phyloP scores from a whole-genome alignment of 371 early-diverging fungal genomes.

The Syncephalastrum contaminatum region DNA sequence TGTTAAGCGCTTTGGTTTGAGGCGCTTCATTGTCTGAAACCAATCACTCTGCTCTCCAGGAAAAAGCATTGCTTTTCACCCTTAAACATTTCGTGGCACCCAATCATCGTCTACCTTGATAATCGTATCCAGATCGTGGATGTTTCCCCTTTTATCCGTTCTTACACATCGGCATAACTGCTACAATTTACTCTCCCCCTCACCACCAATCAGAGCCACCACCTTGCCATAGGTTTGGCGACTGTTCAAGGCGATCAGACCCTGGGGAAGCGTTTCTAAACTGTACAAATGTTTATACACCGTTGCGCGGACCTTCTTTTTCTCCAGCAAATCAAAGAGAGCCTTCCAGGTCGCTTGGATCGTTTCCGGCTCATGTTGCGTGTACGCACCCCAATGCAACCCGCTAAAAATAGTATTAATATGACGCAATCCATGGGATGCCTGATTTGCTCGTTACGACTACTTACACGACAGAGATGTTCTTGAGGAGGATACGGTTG shows the following conservation, averaged over 20 bases:
- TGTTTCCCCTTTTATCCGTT: too few species aligned
- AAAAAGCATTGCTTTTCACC: too few species aligned
- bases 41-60: too few species aligned
- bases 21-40: too few species aligned
- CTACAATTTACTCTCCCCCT: conserved; percentile 26
- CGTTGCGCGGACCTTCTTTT: conserved; percentile 61
- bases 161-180: too few species aligned
- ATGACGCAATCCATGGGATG: not conserved
- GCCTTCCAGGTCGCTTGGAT: conserved; percentile 68
- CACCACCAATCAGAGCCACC: conserved; percentile 37
- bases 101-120: too few species aligned
- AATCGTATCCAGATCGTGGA: too few species aligned
- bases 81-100: too few species aligned
- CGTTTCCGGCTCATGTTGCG: conserved; percentile 54
- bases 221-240: conserved; percentile 82
- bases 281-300: conserved; percentile 69
- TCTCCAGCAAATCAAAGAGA: conserved; percentile 59
- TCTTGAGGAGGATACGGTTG: conserved; percentile 80
- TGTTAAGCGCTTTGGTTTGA: too few species aligned
- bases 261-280: conserved; percentile 63
- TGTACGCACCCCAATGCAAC: conserved; percentile 72
- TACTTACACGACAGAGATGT: conserved; percentile 48
- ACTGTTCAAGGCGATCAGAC: conserved; percentile 63
- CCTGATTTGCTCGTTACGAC: too few species aligned
- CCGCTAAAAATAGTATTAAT: conserved; percentile 10